phyloP scores from a whole-genome alignment of 1,139 yeast species.

The Saccharomycopsis hybrid region DNA sequence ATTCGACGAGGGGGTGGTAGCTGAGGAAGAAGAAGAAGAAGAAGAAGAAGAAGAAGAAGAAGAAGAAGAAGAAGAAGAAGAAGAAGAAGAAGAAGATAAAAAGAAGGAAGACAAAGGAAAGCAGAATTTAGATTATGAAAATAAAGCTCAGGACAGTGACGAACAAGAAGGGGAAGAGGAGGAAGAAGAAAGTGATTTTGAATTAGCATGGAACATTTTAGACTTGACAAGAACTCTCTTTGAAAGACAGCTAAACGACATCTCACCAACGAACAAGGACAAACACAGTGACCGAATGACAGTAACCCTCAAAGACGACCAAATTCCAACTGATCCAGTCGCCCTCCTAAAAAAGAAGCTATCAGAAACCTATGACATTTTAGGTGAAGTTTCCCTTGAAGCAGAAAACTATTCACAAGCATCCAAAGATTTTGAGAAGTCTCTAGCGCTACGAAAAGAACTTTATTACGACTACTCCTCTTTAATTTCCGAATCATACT shows the following conservation, averaged over 20 bases:
- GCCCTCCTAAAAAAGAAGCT: constrained; percentile 44
- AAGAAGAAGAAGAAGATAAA: constrained; percentile 29
- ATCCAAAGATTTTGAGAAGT: constrained; percentile 52
- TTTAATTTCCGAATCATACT: constrained; percentile 71
- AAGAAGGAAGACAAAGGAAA: constrained; percentile 26
- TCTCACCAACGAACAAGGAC: too few species aligned
- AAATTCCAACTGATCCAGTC: constrained; percentile 33
- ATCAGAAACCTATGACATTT: constrained; percentile 69
- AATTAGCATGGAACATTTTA: constrained; percentile 80
- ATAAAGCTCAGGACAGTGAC: too few species aligned
- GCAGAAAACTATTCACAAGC: constrained; percentile 80
- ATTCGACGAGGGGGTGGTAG: constrained; percentile 46
- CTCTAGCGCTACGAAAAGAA: constrained; percentile 50
- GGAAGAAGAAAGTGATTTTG: constrained; percentile 66
- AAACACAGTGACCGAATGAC: too few species aligned
- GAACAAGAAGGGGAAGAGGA: constrained; percentile 31
- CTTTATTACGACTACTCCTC: constrained; percentile 34
- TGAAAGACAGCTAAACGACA: constrained; percentile 37
- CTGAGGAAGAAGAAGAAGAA: constrained; percentile 27
- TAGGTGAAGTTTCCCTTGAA: constrained; percentile 87
- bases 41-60: constrained; percentile 30
- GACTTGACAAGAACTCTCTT: constrained; percentile 69
- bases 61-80: constrained; percentile 33
- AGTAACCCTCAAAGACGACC: constrained; percentile 23
- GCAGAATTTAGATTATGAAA: too few species aligned